Evolutionary conservation across 177 flowering plant genomes (phyloP), one percentile per base, ranked within the genome.

Genomic region (Vitis hybrid): DNA sequence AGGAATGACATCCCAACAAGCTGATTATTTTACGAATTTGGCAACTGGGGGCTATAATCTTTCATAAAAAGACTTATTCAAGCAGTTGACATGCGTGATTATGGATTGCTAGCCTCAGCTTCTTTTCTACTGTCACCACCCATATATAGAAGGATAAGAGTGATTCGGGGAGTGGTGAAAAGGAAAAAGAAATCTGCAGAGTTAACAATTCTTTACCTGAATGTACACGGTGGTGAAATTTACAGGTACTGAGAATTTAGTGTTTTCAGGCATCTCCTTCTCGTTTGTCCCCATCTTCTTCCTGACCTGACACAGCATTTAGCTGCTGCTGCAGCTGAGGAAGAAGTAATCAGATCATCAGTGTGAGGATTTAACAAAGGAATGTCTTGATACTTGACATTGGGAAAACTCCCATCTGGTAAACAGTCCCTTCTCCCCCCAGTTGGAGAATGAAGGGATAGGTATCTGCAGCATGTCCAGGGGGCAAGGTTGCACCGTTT

Each of bases 261-360:
- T 12, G 15, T 11, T 71, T 65, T 60, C 32, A 66, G 54, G 66
- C 66, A 54, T 64, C 73, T 51, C 62, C 75, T 72, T 77, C 85
- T 70, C 79, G 75, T 60, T 72, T 70, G 56, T 77, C 79, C 32
- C 74, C 83, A 61, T 85, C 86, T 62, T 84, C 89, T 62, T 63
- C 23, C 0, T 21, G 81, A 39, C 76, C 70, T 45, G 78, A 65
- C 39, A 80, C 71, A 59, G 74, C 69, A 79, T 70, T 81, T 58
- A 92, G 71, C 81, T 84, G 92, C 70, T 88, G 85, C 74, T 85
- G 91, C 81, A 92, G 81, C 96, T 93, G 90, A 49, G 61, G 11
- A 15, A 21, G 51, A 30, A 15, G 21, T 62, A 6, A 62, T 26
- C 23, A 21, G n/a, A 32, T 30, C 50, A 69, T 60, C 9, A 55